Percentiles rank a stretch among this genome's conserved stretches.
Evolutionary conservation across 129 eudicot species (phyloP).

Genomic region (Silybum marianum): DNA sequence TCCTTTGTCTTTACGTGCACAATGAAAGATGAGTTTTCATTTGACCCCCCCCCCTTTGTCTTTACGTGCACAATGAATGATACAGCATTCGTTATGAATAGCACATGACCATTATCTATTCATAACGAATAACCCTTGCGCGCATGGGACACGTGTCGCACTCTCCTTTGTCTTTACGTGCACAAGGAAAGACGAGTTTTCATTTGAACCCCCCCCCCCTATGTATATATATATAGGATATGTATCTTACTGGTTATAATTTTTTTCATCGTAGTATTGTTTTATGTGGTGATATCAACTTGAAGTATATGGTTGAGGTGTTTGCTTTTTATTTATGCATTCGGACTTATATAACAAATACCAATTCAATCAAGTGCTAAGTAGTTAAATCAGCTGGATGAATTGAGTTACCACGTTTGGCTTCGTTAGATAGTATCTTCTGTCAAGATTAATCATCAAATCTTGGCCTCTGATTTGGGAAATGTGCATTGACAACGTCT

Average conservation of each 20-base stretch:
- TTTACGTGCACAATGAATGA: too few species aligned
- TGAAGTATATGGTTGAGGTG: not conserved
- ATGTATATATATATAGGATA: not conserved
- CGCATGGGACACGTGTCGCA: too few species aligned
- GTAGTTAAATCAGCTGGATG: not conserved
- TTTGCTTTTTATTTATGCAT: not conserved
- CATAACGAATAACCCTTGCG: too few species aligned
- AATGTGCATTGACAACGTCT: slow-evolving; percentile 10
- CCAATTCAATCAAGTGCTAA: not conserved
- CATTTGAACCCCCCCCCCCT: too few species aligned
- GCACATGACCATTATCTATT: too few species aligned
- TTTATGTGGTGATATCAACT: not conserved
- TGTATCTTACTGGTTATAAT: not conserved
- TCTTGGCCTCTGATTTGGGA: slow-evolving; percentile 5
- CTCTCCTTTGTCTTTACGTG: too few species aligned
- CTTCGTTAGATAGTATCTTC: not conserved
- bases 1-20: too few species aligned
- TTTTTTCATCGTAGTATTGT: not conserved
- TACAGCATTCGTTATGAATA: too few species aligned
- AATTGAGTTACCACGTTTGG: not conserved
- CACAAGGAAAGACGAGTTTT: too few species aligned
- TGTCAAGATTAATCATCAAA: not conserved
- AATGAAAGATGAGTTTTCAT: too few species aligned
- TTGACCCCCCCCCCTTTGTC: too few species aligned
- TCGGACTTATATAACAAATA: not conserved